phyloP scores from a whole-genome alignment of 768 basidiomycete species.

The Termitomyces sp. region DNA sequence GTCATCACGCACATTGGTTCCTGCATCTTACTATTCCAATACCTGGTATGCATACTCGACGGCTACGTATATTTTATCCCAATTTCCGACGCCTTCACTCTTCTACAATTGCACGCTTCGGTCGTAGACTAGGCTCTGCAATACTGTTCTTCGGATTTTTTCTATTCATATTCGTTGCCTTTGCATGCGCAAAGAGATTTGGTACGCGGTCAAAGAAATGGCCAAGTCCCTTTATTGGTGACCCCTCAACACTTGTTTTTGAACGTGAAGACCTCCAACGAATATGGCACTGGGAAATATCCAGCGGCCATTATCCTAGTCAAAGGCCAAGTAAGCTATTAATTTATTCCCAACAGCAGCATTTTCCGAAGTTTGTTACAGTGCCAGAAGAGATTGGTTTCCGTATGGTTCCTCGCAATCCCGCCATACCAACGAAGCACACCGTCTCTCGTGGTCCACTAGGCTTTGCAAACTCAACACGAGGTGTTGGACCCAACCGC shows the following conservation, averaged over 20 bases:
- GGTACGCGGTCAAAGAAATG: conserved; percentile 57
- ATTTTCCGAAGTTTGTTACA: conserved; percentile 21
- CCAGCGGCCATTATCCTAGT: conserved; percentile 92
- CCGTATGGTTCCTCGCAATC: conserved; percentile 54
- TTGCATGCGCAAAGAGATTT: conserved; percentile 58
- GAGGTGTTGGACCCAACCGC: conserved; percentile 73
- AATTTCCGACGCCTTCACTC: conserved; percentile 59
- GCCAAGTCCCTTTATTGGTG: conserved; percentile 49
- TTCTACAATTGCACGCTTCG: conserved; percentile 48
- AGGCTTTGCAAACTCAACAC: conserved; percentile 37
- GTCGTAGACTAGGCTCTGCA: conserved; percentile 49
- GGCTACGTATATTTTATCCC: conserved; percentile 51
- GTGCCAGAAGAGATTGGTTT: conserved; percentile 70
- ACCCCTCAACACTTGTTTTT: conserved; percentile 70
- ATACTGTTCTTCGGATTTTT: conserved; percentile 37
- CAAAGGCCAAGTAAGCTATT: conserved; percentile 57
- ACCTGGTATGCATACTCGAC: conserved; percentile 51
- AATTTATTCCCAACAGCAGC: not conserved
- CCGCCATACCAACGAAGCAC: conserved; percentile 60
- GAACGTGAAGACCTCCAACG: conserved; percentile 74
- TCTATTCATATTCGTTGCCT: conserved; percentile 42
- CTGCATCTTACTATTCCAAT: conserved; percentile 53
- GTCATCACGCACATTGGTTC: conserved; percentile 44
- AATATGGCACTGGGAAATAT: conserved; percentile 95
- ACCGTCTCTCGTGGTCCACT: conserved; percentile 42